Conservation (phyloP, 257 asterid species). For the Forsythia viridissima region DNA sequence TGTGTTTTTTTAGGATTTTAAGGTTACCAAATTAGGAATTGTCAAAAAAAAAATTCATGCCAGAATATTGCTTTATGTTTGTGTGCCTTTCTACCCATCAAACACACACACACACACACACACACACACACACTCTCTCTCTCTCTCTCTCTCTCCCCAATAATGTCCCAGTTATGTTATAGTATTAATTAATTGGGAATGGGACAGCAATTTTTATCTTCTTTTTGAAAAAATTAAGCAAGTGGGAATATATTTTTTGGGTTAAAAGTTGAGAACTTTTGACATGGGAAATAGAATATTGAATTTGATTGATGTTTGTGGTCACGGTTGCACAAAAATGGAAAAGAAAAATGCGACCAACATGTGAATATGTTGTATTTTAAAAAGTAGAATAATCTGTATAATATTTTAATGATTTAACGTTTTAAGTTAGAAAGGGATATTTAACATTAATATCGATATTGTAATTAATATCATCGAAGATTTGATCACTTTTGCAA, state of each 20-base stretch:
- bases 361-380: too few relatives aligned
- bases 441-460: too few relatives aligned
- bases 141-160: background rate
- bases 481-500: too few relatives aligned
- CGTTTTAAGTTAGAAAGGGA: too few relatives aligned
- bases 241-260: background rate
- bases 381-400: too few relatives aligned
- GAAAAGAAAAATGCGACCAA: too few relatives aligned
- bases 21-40: background rate
- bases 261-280: background rate
- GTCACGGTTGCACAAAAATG: too few relatives aligned
- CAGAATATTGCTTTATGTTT: background rate
- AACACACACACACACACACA: too few relatives aligned
- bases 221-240: background rate
- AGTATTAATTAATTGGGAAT: background rate
- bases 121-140: background rate
- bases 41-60: background rate
- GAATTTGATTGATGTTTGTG: too few relatives aligned
- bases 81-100: background rate
- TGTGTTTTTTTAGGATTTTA: background rate
- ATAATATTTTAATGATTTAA: too few relatives aligned
- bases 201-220: background rate
- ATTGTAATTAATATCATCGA: too few relatives aligned
- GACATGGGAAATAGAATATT: background rate
- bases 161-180: background rate